Evolutionary conservation across 352 stramenopile species (phyloP), one percentile per base, ranked within the genome.

Genomic region (Pythium apleroticum): DNA sequence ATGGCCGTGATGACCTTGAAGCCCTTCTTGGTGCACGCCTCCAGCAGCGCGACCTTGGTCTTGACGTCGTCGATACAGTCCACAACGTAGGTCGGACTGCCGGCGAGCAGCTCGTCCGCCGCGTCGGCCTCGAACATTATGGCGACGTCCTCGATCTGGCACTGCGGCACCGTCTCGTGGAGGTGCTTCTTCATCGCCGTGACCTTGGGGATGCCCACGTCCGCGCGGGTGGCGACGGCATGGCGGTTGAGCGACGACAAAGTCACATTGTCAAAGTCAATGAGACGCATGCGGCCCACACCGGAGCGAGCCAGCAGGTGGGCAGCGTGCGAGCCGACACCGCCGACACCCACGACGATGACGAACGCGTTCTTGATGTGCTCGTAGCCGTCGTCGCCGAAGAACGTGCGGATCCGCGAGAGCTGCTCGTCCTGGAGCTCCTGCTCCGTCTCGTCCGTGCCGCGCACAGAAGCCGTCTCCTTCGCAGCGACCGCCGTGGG

Each of bases 231-330:
- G 20, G 97, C 97, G 60, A 98, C 93, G 0, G 98, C 97, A 80
- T 99, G 97, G 60, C 97, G 93, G 86, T 99, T 99, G 37, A 99
- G 82, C 53, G 94, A 99, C 49, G 96, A 99, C 50, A 99, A 77
- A 30, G 97, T 99, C 14, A 99, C 97, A 72, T 99, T 98, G 76
- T 99, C 98, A 89, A 99, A 99, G 82, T 99, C 98, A 25, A 99
- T 91, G 30, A 99, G 78, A n/a, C 97, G 85, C 52, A 99, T 68
- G 46, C 91, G 86, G 46, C 88, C 77, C 3, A 99, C 95, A 19
- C 97, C 97, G 19, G 95, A 98, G 54, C 97, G 86, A 45, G 94
- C 97, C 57, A 99, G 80, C 95, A 99, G 98, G 72, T 99, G 85
- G n/a, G 96, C 96, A 6, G 93, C 89, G 72, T 99, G 97, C 35